Conservation (phyloP, 2,329 filamentous ascomycete genomes). For the Knoxdaviesia proteae region DNA sequence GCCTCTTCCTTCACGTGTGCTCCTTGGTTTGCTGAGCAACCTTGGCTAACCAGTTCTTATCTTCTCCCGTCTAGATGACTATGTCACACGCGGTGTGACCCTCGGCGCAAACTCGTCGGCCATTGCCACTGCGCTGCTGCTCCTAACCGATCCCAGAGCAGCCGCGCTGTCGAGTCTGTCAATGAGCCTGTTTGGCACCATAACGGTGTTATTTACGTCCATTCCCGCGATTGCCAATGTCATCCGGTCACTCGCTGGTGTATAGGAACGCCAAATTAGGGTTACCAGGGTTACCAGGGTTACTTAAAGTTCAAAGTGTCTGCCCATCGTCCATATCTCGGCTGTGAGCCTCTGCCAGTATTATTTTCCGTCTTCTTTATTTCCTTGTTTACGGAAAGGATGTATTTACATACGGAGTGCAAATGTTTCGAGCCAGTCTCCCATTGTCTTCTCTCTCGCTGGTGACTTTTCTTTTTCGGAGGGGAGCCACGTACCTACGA, state of each 20-base stretch:
- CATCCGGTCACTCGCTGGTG: constrained; percentile 24
- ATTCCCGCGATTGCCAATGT: constrained; percentile 29
- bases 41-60: neutral
- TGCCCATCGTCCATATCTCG: too few species aligned
- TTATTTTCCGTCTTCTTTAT: too few species aligned
- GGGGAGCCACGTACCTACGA: too few species aligned
- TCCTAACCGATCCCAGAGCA: constrained; percentile 34
- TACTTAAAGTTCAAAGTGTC: too few species aligned
- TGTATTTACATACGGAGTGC: too few species aligned
- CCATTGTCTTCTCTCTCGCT: too few species aligned
- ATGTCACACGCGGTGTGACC: constrained; percentile 40
- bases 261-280: constrained; percentile 8
- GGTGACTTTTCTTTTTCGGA: too few species aligned
- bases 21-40: neutral
- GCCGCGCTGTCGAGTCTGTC: constrained; percentile 37
- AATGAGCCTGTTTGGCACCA: constrained; percentile 39
- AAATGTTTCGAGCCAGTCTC: too few species aligned
- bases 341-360: too few species aligned
- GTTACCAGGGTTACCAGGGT: too few species aligned
- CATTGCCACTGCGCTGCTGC: constrained; percentile 34
- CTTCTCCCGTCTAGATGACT: constrained; percentile 24
- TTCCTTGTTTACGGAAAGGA: too few species aligned
- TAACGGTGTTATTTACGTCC: constrained; percentile 36
- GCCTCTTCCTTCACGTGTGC: too few species aligned
- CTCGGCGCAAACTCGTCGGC: constrained; percentile 39